These are phyloP conservation scores for Arachis monticola DNA, from an alignment of 331 rosid species.

Conservation along the genomic window DNA sequence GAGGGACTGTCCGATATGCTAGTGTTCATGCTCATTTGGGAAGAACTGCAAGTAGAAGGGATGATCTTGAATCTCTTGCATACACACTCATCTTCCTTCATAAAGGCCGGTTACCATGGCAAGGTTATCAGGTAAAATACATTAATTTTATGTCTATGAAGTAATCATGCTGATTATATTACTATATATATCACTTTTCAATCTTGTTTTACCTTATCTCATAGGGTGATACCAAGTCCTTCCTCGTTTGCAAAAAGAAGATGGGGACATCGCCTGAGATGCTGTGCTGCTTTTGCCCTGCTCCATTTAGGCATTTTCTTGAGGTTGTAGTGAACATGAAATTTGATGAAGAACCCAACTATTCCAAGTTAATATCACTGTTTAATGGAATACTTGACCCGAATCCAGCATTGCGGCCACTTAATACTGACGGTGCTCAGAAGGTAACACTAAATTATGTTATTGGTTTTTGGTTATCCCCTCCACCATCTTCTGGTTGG, in stretches of 20 bases:
- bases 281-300: constrained; percentile 62
- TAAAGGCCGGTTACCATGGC: constrained; percentile 93
- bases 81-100: constrained; percentile 86
- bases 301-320: constrained; percentile 76
- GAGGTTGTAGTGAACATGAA: constrained; percentile 88
- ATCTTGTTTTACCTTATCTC: constrained; percentile 10
- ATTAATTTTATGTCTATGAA: constrained; percentile 6
- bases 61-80: constrained; percentile 81
- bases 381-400: constrained; percentile 80
- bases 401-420: constrained; percentile 85
- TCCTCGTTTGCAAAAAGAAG: constrained; percentile 89
- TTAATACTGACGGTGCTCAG: constrained; percentile 88
- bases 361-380: constrained; percentile 70
- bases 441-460: constrained; percentile 56
- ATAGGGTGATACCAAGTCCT: constrained; percentile 80
- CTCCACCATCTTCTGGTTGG: neutral
- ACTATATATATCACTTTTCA: neutral
- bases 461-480: neutral
- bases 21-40: constrained; percentile 84
- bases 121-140: constrained; percentile 77
- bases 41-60: constrained; percentile 83
- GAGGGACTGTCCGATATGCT: constrained; percentile 96
- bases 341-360: constrained; percentile 91
- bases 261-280: constrained; percentile 91
- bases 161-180: constrained; percentile 20